Evolutionary conservation across 768 basidiomycete species (phyloP).

Genomic region (Boletus bicolor): DNA sequence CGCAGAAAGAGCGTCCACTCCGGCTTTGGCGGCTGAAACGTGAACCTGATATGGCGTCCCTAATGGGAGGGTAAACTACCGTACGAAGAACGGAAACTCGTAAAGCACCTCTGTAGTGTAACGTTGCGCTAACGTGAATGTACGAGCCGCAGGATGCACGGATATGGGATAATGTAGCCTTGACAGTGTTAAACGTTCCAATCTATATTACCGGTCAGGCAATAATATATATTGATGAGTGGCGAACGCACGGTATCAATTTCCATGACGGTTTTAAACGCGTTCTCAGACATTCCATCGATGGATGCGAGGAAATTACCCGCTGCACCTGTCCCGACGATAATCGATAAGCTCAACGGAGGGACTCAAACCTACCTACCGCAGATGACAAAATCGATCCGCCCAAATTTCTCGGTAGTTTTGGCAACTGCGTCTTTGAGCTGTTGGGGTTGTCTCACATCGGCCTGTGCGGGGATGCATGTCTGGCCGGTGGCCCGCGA

Average conservation of each 20-base stretch:
- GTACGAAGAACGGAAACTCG: not conserved
- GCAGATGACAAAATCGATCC: slow-evolving; percentile 93
- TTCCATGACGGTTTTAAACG: slow-evolving; percentile 88
- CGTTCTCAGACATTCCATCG: slow-evolving; percentile 79
- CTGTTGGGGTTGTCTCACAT: slow-evolving; percentile 76
- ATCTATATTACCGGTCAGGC: slow-evolving; percentile 43
- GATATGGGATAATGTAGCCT: slow-evolving; percentile 79
- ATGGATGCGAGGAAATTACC: slow-evolving; percentile 95
- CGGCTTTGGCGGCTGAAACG: slow-evolving; percentile 94
- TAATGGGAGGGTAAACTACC: slow-evolving; percentile 24
- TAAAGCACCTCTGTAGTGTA: slow-evolving; percentile 73
- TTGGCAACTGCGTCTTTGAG: slow-evolving; percentile 72
- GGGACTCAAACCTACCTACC: slow-evolving; percentile 44
- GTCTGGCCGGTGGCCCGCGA: slow-evolving; percentile 61
- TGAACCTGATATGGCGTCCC: slow-evolving; percentile 87
- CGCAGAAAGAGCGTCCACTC: slow-evolving; percentile 81
- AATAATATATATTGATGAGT: not conserved
- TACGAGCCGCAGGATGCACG: slow-evolving; percentile 75
- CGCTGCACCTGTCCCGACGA: slow-evolving; percentile 67
- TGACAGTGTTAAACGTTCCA: slow-evolving; percentile 92
- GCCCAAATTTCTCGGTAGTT: slow-evolving; percentile 73
- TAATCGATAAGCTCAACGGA: not conserved
- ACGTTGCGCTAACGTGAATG: slow-evolving; percentile 83
- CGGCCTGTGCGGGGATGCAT: slow-evolving; percentile 74
- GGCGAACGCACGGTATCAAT: slow-evolving; percentile 74